Conservation (phyloP, 1,284 basidiomycete species). For the Ustilago trichophora region DNA sequence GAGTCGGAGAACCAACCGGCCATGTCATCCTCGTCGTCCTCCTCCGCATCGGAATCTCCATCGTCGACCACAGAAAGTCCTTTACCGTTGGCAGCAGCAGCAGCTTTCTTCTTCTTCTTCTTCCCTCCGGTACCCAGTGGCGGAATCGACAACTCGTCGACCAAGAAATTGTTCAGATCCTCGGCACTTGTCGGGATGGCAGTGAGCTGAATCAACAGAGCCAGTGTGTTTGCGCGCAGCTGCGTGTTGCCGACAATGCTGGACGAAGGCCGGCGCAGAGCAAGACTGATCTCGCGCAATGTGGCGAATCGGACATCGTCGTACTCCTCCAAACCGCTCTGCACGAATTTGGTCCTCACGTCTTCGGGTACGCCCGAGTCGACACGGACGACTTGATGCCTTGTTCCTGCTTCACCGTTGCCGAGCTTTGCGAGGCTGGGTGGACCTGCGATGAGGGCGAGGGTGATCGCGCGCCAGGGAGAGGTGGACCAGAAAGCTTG, state of each 20-base stretch:
- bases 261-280: conserved; percentile 39
- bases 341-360: conserved; percentile 48
- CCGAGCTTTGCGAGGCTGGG: conserved; percentile 32
- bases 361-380: conserved; percentile 44
- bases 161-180: conserved; percentile 86
- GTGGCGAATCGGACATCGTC: conserved; percentile 89
- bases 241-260: conserved; percentile 53
- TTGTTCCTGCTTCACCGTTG: conserved; percentile 27
- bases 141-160: conserved; percentile 68
- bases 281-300: conserved; percentile 76
- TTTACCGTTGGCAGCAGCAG: conserved; percentile 35
- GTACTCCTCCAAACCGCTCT: conserved; percentile 67
- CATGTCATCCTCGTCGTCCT: conserved; percentile 68
- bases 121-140: background rate
- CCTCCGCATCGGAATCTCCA: conserved; percentile 58
- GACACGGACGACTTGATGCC: conserved; percentile 23
- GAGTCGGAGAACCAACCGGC: conserved; percentile 68
- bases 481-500: conserved; percentile 38
- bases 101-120: conserved; percentile 41
- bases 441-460: conserved; percentile 46
- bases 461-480: conserved; percentile 46
- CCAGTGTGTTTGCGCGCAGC: conserved; percentile 74
- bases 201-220: conserved; percentile 78
- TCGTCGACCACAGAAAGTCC: conserved; percentile 52
- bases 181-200: conserved; percentile 80